phyloP scores from a whole-genome alignment of 208 protist genomes.

The Acanthamoeba lenticulata region DNA sequence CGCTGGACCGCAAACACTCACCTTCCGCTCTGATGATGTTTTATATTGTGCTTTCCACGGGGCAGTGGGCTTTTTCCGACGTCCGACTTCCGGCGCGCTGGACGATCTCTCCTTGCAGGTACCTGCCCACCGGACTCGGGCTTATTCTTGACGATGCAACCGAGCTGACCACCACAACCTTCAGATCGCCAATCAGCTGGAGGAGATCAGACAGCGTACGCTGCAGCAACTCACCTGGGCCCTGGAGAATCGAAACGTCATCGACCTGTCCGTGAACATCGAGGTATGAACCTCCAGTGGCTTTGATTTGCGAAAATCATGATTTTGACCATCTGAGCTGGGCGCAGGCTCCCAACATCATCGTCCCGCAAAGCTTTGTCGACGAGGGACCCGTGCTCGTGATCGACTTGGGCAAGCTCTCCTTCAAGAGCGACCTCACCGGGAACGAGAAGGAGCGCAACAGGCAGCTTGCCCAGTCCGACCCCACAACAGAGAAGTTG shows the following conservation, averaged over 20 bases:
- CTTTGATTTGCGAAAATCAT: too few species aligned
- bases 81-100: background rate
- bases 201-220: slow-evolving; percentile 44
- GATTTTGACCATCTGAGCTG: background rate
- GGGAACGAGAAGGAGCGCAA: slow-evolving; percentile 46
- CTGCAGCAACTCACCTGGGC: slow-evolving; percentile 41
- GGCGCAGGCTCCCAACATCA: slow-evolving; percentile 30
- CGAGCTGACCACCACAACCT: background rate
- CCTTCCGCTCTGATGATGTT: too few species aligned
- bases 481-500: background rate
- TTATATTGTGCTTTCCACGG: background rate
- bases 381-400: slow-evolving; percentile 29
- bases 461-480: slow-evolving; percentile 10
- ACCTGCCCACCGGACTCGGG: too few species aligned
- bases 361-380: slow-evolving; percentile 48
- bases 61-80: slow-evolving; percentile 30
- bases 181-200: slow-evolving; percentile 2
- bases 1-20: background rate
- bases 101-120: slow-evolving; percentile 31
- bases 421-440: background rate
- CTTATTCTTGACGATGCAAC: too few species aligned
- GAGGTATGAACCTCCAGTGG: too few species aligned
- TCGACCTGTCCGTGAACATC: slow-evolving; percentile 21
- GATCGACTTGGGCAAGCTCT: slow-evolving; percentile 45
- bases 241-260: slow-evolving; percentile 42